Conservation (phyloP, 805 yeast species). For the Metschnikowia baotianmanensis region DNA sequence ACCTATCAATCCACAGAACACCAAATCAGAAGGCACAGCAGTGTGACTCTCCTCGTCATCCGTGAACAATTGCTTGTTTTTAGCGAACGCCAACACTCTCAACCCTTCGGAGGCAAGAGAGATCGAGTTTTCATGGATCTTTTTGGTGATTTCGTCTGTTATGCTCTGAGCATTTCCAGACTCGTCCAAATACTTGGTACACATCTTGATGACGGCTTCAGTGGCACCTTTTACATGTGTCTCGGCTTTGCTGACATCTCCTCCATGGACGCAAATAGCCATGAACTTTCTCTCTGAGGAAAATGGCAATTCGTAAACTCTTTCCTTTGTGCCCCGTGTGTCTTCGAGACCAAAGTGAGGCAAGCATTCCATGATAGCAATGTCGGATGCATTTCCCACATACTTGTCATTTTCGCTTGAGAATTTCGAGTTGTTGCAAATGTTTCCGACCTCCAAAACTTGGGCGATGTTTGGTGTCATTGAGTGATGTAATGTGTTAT, state of each 20-base stretch:
- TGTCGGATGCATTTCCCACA: slow-evolving; percentile 93
- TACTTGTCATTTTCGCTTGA: slow-evolving; percentile 66
- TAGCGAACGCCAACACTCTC: slow-evolving; percentile 81
- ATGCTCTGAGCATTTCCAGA: slow-evolving; percentile 61
- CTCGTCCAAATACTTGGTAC: slow-evolving; percentile 56
- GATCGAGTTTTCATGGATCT: slow-evolving; percentile 57
- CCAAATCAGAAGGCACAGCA: slow-evolving; percentile 52
- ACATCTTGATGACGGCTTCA: slow-evolving; percentile 64
- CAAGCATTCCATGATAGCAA: slow-evolving; percentile 79
- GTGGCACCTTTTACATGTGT: slow-evolving; percentile 88
- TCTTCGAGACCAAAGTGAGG: slow-evolving; percentile 72
- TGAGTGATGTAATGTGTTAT: slow-evolving; percentile 39
- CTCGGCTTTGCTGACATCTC: slow-evolving; percentile 53
- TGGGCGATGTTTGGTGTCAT: slow-evolving; percentile 54
- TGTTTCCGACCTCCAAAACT: slow-evolving; percentile 62
- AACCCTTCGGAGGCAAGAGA: slow-evolving; percentile 78
- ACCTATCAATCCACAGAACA: slow-evolving; percentile 84
- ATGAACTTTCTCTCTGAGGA: slow-evolving; percentile 81
- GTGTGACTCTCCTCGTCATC: slow-evolving; percentile 29
- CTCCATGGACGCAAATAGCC: slow-evolving; percentile 73
- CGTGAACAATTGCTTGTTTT: slow-evolving; percentile 36
- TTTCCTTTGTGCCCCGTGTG: slow-evolving; percentile 54
- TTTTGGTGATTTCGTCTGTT: slow-evolving; percentile 45
- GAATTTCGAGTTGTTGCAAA: slow-evolving; percentile 73
- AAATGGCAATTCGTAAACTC: slow-evolving; percentile 78